A percentile compares a stretch with the other conserved stretches of the same genome.
Conservation (phyloP, 2,329 filamentous ascomycete genomes). For the Graphiopsis chlorocephala region DNA sequence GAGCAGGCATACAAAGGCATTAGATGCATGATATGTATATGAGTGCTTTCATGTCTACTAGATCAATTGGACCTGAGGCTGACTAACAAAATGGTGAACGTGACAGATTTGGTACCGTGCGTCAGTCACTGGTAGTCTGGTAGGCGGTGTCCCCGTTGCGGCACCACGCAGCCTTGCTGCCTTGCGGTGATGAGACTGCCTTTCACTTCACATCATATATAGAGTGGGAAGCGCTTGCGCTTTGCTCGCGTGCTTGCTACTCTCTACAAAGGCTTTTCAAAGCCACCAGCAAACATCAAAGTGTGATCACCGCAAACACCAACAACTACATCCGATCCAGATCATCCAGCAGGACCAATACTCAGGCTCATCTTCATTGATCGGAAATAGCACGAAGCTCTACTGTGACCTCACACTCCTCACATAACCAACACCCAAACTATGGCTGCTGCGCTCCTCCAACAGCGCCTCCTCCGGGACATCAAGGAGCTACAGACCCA, state of each 20-base stretch:
- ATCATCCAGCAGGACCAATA: not conserved
- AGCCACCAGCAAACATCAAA: not conserved
- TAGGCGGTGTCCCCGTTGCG: not conserved
- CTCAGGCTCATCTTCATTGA: not conserved
- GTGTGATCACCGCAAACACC: not conserved
- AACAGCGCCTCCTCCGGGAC: conserved; percentile 22
- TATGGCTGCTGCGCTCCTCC: conserved; percentile 11
- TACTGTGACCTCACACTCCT: not conserved
- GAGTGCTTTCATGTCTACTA: too few species aligned
- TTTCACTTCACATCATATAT: not conserved
- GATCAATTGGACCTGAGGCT: not conserved
- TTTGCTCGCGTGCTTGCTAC: not conserved
- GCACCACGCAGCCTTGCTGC: not conserved
- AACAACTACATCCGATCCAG: not conserved
- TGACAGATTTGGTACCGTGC: not conserved
- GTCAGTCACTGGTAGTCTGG: not conserved
- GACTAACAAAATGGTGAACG: not conserved
- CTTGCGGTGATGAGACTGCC: not conserved
- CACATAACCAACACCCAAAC: not conserved
- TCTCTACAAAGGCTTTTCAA: not conserved
- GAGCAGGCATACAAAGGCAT: not conserved
- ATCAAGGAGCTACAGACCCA: conserved; percentile 22
- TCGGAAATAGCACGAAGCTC: not conserved
- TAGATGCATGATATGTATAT: too few species aligned
- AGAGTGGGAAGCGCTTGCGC: not conserved